Evolutionary conservation across 352 stramenopile species (phyloP).

Genomic region (Phytophthora lateralis): DNA sequence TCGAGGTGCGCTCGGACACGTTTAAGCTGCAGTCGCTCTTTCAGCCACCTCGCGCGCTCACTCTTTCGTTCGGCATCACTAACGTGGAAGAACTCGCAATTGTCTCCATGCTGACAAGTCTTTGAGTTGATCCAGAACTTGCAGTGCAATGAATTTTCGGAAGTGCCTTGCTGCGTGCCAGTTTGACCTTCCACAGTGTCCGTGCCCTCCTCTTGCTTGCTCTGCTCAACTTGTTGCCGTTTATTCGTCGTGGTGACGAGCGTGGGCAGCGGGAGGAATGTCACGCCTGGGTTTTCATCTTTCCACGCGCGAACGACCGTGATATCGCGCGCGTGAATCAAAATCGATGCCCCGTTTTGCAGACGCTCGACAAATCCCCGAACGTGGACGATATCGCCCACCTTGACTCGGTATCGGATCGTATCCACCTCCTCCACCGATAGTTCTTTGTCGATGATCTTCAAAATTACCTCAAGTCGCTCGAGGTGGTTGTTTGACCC

Average conservation of each 20-base stretch:
- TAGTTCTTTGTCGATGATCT: slow-evolving; percentile 73
- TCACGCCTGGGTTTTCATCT: slow-evolving; percentile 49
- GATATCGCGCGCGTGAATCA: slow-evolving; percentile 56
- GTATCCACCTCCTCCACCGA: slow-evolving; percentile 63
- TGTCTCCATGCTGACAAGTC: slow-evolving; percentile 66
- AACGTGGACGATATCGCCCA: slow-evolving; percentile 73
- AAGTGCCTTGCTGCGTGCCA: not conserved
- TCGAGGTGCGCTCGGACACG: slow-evolving; percentile 56
- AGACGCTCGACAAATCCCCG: slow-evolving; percentile 64
- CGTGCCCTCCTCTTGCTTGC: slow-evolving; percentile 1
- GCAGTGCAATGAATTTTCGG: slow-evolving; percentile 41
- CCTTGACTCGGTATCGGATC: slow-evolving; percentile 66
- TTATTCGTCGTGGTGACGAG: slow-evolving; percentile 29
- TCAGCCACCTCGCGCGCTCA: slow-evolving; percentile 63
- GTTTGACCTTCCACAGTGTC: not conserved
- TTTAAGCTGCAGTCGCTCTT: slow-evolving; percentile 66
- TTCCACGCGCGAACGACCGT: slow-evolving; percentile 54
- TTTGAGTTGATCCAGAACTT: slow-evolving; percentile 89
- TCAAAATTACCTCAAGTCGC: slow-evolving; percentile 78
- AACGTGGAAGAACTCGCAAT: slow-evolving; percentile 72
- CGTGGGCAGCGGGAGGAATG: slow-evolving; percentile 66
- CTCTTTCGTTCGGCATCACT: slow-evolving; percentile 49
- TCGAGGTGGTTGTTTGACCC: slow-evolving; percentile 24
- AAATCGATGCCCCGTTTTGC: slow-evolving; percentile 19
- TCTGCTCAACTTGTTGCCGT: slow-evolving; percentile 3